Percentiles rank a stretch among this genome's conserved stretches.
Conservation (phyloP, 208 protist genomes). For the Leishmania arabica region DNA sequence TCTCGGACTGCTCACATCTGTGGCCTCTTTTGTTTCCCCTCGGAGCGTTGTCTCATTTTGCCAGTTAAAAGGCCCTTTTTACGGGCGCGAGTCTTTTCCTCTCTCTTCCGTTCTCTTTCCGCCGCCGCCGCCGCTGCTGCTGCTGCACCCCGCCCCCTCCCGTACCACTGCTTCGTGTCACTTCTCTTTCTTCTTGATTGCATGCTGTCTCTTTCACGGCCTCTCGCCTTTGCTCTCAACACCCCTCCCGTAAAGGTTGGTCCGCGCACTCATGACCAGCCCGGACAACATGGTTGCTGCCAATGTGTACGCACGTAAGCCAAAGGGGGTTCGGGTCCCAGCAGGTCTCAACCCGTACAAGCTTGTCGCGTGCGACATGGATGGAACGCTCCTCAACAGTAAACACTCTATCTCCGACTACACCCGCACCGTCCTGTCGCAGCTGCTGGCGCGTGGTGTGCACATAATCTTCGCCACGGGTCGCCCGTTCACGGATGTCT, state of each 20-base stretch:
- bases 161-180: neutral
- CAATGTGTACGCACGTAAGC: slow-evolving; percentile 17
- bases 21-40: too few species aligned
- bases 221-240: neutral
- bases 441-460: slow-evolving; percentile 60
- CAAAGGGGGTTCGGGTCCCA: slow-evolving; percentile 23
- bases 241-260: neutral
- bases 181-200: neutral
- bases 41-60: too few species aligned
- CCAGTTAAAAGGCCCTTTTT: too few species aligned
- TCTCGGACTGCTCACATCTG: too few species aligned
- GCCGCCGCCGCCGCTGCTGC: too few species aligned
- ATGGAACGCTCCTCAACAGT: slow-evolving; percentile 67
- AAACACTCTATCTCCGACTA: slow-evolving; percentile 41
- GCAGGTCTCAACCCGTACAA: slow-evolving; percentile 33
- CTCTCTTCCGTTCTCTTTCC: too few species aligned
- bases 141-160: neutral
- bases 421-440: slow-evolving; percentile 49
- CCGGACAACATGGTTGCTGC: neutral
- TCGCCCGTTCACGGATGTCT: slow-evolving; percentile 64
- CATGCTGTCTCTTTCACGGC: neutral
- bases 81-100: too few species aligned
- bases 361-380: slow-evolving; percentile 63
- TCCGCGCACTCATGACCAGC: neutral
- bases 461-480: slow-evolving; percentile 85